Percentiles rank a stretch among this genome's conserved stretches.
These are phyloP conservation scores for Rosa chinensis DNA, from an alignment of 306 rosid species.

Conservation along the genomic window DNA sequence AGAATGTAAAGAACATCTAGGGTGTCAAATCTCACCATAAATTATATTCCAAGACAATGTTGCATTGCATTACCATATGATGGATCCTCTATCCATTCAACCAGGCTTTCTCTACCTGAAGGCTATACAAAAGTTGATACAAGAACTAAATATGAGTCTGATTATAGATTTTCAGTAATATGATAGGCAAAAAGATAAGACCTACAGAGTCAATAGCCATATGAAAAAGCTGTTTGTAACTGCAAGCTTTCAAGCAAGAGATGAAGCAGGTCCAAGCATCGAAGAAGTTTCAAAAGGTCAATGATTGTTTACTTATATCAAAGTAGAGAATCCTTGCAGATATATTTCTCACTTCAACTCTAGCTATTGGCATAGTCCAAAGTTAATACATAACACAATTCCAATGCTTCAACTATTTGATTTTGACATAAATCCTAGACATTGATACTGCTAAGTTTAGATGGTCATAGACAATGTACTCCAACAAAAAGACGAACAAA, in stretches of 20 bases:
- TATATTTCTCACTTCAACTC: background rate
- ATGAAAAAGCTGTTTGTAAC: background rate
- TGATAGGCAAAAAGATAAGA: background rate
- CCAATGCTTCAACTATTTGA: background rate
- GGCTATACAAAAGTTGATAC: constrained; percentile 1
- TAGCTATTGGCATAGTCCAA: background rate
- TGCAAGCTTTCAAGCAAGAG: background rate
- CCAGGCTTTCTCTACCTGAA: constrained; percentile 52
- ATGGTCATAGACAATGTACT: background rate
- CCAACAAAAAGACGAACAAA: too few species aligned
- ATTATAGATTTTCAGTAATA: background rate
- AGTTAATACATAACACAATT: background rate
- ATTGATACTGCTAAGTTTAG: background rate
- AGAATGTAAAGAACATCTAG: background rate
- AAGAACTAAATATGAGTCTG: background rate
- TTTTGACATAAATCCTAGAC: background rate
- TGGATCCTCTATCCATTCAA: constrained; percentile 49
- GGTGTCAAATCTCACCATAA: too few species aligned
- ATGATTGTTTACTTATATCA: background rate
- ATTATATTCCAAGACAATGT: constrained; percentile 54
- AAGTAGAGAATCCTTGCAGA: background rate
- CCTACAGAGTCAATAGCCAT: background rate
- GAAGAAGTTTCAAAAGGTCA: background rate
- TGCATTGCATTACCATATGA: constrained; percentile 31
- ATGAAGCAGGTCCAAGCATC: background rate